Base-by-base conservation (phyloP, 345 rosid species). In the Turritis glabra region DNA sequence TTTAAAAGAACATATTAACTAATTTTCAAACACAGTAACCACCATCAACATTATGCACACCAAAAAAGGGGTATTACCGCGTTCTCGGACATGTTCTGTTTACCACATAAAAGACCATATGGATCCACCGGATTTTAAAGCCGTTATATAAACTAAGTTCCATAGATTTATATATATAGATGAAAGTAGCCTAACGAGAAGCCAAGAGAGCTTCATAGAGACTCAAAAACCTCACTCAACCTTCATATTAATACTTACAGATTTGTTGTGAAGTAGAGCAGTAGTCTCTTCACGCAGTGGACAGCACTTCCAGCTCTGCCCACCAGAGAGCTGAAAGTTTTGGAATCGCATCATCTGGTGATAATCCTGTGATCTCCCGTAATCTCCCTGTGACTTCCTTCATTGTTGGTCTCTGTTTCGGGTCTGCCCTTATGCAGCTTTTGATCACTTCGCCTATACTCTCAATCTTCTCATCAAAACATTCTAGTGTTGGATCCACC, bases 301-400 rank as follows among this genome's bases (percentile, higher is more conserved):
- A 88, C 86, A 87, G 21, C 68, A 95, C 89, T 79, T 95, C 99
- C 64, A 95, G 94, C 69, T 95, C 97, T 69, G 99, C 99, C 98
- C 99, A 92, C 99, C 98, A 92, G 9, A 92, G 90, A 12, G 72
- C 27, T 47, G 98, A 96, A 62, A 90, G 89, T 81, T 89, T 90
- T 27, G 98, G 98, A 0, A 82, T 83, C 26, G 93, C 89, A 30
- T 78, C 87, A 43, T 85, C 92, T 8, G 92, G 93, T 59, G 79
- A 87, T 82, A 95, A 64, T 26, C 85, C 80, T 18, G 92, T 92
- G 62, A 89, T 82, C 80, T 85, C 93, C 63, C 81, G 83, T 57
- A 95, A 75, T 78, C 66, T 86, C 14, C 82, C 84, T 1, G 83
- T 67, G 13, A 86, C 66, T 70, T 85, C 96, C 25, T 75, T 82